Evolutionary conservation across 2,329 filamentous ascomycete species (phyloP).

Genomic region (Tympanopsis confertula): DNA sequence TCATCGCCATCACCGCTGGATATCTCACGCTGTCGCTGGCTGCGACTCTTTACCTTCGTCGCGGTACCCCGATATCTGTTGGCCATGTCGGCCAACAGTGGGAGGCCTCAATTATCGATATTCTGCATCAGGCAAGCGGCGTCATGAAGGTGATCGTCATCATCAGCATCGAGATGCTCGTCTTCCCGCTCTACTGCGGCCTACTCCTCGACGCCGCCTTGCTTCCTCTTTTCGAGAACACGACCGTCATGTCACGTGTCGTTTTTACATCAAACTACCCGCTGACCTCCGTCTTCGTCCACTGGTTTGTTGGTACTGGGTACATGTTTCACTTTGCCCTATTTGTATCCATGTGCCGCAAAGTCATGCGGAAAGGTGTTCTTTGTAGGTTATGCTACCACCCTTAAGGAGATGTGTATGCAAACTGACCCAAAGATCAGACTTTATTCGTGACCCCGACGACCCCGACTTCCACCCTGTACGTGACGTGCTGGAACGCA

Average conservation of each 20-base stretch:
- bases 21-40: conserved; percentile 67
- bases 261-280: conserved; percentile 70
- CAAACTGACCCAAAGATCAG: conserved; percentile 24
- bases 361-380: conserved; percentile 90
- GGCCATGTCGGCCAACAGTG: conserved; percentile 43
- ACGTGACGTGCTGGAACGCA: conserved; percentile 87
- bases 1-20: conserved; percentile 66
- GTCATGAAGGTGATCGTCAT: conserved; percentile 97
- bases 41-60: conserved; percentile 68
- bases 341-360: conserved; percentile 97
- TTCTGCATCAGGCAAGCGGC: conserved; percentile 83
- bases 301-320: conserved; percentile 97
- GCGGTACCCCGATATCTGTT: conserved; percentile 57
- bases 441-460: conserved; percentile 96
- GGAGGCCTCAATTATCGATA: conserved; percentile 72
- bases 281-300: conserved; percentile 84
- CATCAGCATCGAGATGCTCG: conserved; percentile 97
- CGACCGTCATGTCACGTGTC: conserved; percentile 66
- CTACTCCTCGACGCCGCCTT: conserved; percentile 79
- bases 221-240: conserved; percentile 75
- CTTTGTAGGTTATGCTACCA: conserved; percentile 69
- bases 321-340: conserved; percentile 99
- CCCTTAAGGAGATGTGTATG: neutral
- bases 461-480: conserved; percentile 97
- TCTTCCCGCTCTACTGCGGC: conserved; percentile 92